These are phyloP conservation scores for Exserohilum turcica DNA, from an alignment of 2,329 filamentous ascomycete genomes.

Conservation along the genomic window DNA sequence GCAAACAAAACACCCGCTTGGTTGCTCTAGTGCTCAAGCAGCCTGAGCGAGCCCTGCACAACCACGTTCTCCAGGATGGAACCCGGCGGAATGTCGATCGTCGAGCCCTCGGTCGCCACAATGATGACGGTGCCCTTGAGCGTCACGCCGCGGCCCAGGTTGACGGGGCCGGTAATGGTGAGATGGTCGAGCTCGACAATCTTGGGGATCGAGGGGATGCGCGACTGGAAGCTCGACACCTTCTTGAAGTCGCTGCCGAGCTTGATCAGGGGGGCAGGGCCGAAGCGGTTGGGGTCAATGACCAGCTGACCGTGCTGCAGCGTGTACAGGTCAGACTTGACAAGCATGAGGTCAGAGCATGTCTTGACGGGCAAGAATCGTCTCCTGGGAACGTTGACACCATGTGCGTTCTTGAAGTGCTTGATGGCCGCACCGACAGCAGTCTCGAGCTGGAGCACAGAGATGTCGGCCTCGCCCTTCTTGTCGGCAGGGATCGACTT, in stretches of 20 bases:
- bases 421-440: slow-evolving; percentile 98
- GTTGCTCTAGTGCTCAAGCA: slow-evolving; percentile 65
- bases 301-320: slow-evolving; percentile 98
- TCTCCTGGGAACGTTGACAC: slow-evolving; percentile 96
- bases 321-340: slow-evolving; percentile 99
- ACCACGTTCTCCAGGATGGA: slow-evolving; percentile 98
- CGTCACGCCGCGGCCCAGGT: slow-evolving; percentile 92
- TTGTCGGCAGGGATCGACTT: slow-evolving; percentile 98
- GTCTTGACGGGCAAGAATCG: slow-evolving; percentile 99
- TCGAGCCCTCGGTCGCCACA: slow-evolving; percentile 95
- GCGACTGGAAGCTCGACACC: slow-evolving; percentile 94
- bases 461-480: slow-evolving; percentile 98
- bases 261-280: slow-evolving; percentile 97
- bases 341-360: slow-evolving; percentile 98
- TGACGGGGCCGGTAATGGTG: slow-evolving; percentile 96
- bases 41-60: slow-evolving; percentile 90
- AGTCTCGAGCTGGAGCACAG: slow-evolving; percentile 97
- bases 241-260: slow-evolving; percentile 99
- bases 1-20: slow-evolving; percentile 17
- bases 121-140: slow-evolving; percentile 99
- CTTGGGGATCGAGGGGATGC: slow-evolving; percentile 85
- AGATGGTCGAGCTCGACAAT: slow-evolving; percentile 92
- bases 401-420: slow-evolving; percentile 97
- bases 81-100: slow-evolving; percentile 95
- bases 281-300: slow-evolving; percentile 95